These are phyloP conservation scores for Galerina sulciceps DNA, from an alignment of 768 basidiomycete genomes.

Conservation along the genomic window DNA sequence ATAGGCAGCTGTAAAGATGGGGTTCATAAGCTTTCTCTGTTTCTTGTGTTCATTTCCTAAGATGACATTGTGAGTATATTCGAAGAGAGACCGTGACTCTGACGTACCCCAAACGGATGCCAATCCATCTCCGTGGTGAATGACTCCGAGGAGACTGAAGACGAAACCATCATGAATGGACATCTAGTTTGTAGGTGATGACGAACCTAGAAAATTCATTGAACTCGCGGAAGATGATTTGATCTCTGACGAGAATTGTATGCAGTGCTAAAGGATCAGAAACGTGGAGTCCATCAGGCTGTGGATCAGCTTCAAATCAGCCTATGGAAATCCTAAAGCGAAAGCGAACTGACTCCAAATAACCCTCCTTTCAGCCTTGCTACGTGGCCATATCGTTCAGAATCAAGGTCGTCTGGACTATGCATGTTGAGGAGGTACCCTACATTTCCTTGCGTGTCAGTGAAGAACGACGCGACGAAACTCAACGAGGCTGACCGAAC, in stretches of 20 bases:
- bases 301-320: not conserved
- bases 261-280: not conserved
- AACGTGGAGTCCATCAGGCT: not conserved
- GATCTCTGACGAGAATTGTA: not conserved
- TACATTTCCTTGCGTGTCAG: no score
- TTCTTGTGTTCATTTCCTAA: not conserved
- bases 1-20: no score
- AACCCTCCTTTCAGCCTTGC: not conserved
- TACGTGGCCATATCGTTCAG: not conserved
- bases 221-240: not conserved
- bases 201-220: not conserved
- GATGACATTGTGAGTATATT: no score
- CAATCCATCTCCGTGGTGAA: not conserved
- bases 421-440: not conserved
- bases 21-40: not conserved
- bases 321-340: not conserved
- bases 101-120: not conserved
- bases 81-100: no score
- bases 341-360: not conserved
- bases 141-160: not conserved
- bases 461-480: no score
- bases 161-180: not conserved
- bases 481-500: not conserved
- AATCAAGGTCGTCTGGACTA: not conserved
- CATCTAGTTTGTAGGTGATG: not conserved